These are phyloP conservation scores for Fraxinus greggii DNA, from an alignment of 305 asterid species.

Conservation along the genomic window DNA sequence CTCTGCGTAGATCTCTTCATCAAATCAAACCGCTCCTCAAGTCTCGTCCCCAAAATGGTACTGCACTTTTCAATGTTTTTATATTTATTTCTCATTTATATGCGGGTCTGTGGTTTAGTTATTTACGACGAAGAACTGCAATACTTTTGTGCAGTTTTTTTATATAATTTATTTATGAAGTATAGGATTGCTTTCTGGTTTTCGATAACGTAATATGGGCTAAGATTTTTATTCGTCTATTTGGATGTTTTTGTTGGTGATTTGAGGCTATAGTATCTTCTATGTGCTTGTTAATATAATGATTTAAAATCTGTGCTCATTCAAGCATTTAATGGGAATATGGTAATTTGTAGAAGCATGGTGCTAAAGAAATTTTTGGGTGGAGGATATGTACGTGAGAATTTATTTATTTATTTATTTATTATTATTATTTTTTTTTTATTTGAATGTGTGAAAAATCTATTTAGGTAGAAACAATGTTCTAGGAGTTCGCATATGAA, in stretches of 20 bases:
- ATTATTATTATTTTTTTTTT: too few relatives aligned
- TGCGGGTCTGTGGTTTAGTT: not conserved
- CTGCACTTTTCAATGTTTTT: not conserved
- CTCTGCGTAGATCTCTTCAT: conserved; percentile 2
- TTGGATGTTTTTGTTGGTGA: not conserved
- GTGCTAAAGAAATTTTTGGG: not conserved
- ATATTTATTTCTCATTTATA: not conserved
- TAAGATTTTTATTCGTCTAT: not conserved
- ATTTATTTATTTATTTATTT: too few relatives aligned
- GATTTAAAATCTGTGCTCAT: not conserved
- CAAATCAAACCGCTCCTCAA: conserved; percentile 2
- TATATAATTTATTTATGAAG: not conserved
- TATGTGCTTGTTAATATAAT: not conserved
- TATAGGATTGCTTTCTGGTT: not conserved
- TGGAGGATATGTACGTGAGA: not conserved
- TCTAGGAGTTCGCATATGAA: not conserved
- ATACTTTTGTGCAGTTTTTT: not conserved
- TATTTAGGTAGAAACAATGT: not conserved
- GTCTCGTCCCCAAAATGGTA: conserved; percentile 23
- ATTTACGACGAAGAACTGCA: not conserved
- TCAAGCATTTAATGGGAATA: not conserved
- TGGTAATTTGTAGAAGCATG: not conserved
- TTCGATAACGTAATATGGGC: not conserved
- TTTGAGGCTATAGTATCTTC: not conserved
- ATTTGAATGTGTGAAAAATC: not conserved